These are phyloP conservation scores for Prunus salicina DNA, from an alignment of 306 rosid species.

Conservation along the genomic window DNA sequence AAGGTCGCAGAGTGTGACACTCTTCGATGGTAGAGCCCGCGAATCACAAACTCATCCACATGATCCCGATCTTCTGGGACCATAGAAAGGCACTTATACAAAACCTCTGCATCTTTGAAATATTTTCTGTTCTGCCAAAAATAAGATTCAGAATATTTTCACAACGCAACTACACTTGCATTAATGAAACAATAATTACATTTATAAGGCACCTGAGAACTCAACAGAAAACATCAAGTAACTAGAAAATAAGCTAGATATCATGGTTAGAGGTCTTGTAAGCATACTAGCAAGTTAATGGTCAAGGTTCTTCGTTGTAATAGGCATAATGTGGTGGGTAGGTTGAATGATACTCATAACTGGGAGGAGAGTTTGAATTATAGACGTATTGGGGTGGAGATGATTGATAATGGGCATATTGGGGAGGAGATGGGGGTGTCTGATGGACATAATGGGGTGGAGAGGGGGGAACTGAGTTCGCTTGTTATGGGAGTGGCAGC, in stretches of 20 bases:
- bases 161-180: conserved; percentile 22
- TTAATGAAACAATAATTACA: conserved; percentile 26
- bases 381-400: conserved; percentile 45
- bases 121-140: not conserved
- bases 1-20: no score
- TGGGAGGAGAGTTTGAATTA: conserved; percentile 25
- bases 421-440: conserved; percentile 36
- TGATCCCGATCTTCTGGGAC: no score
- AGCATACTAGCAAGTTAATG: conserved; percentile 13
- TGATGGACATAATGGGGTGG: conserved; percentile 41
- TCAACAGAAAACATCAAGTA: conserved; percentile 4
- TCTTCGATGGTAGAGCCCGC: no score
- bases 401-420: conserved; percentile 39
- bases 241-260: conserved; percentile 12
- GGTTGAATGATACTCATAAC: conserved; percentile 12
- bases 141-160: not conserved
- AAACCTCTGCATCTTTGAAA: not conserved
- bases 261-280: conserved; percentile 18
- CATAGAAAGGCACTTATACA: no score
- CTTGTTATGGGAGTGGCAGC: conserved; percentile 35
- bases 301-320: conserved; percentile 51
- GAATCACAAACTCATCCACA: no score
- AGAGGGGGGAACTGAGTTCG: conserved; percentile 56
- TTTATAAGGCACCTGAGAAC: conserved; percentile 5
- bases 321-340: conserved; percentile 33